phyloP scores from a whole-genome alignment of 176 grass and related monocot genomes.

The Phyllostachys edulis region DNA sequence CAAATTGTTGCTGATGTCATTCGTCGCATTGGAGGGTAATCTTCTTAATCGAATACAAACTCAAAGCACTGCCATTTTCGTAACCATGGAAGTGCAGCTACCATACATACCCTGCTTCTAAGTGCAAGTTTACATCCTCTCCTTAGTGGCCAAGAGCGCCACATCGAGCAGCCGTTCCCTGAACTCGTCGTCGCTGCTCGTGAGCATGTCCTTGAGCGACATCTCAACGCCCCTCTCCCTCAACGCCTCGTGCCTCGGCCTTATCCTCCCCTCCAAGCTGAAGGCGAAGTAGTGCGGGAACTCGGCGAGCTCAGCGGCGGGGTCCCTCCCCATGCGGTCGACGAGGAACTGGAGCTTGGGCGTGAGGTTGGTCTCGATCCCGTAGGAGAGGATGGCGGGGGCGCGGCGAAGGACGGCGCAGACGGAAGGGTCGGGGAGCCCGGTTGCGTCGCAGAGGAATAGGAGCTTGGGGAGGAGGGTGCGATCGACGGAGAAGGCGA shows the following conservation, averaged over 20 bases:
- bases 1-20: background rate
- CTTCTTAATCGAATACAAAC: background rate
- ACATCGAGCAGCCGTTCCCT: conserved; percentile 36
- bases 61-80: background rate
- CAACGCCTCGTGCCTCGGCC: conserved; percentile 40
- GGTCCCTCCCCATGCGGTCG: conserved; percentile 41
- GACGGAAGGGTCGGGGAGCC: conserved; percentile 43
- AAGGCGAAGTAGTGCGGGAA: conserved; percentile 92
- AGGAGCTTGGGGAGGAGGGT: conserved; percentile 72
- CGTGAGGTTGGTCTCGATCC: conserved; percentile 56
- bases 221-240: conserved; percentile 40
- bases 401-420: conserved; percentile 44
- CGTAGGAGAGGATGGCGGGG: conserved; percentile 67
- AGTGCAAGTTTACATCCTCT: conserved; percentile 9
- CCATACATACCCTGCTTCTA: background rate
- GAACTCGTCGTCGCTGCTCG: conserved; percentile 59
- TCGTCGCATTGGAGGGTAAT: background rate
- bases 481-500: conserved; percentile 61
- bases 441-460: conserved; percentile 37
- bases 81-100: background rate
- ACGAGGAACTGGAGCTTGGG: conserved; percentile 64
- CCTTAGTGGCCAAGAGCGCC: background rate
- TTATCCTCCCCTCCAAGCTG: conserved; percentile 77
- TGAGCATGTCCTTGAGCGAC: conserved; percentile 65
- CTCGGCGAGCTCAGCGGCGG: conserved; percentile 41